Percentiles rank a stretch among this genome's conserved stretches.
These are phyloP conservation scores for Hyphopichia burtonii DNA, from an alignment of 1,139 yeast species.

Conservation along the genomic window DNA sequence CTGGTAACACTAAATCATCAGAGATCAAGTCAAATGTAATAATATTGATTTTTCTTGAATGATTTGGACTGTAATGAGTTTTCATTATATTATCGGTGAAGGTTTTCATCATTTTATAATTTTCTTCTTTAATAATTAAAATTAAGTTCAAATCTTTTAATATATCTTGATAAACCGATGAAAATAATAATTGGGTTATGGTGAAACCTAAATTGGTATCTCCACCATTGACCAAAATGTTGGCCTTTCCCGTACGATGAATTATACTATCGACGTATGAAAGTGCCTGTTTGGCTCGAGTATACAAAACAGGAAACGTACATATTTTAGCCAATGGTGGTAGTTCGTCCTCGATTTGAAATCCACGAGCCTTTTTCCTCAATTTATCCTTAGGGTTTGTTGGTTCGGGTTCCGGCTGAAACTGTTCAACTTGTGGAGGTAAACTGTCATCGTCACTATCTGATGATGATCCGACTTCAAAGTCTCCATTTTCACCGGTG, in stretches of 20 bases:
- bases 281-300: slow-evolving; percentile 40
- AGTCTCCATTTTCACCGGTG: slow-evolving; percentile 8
- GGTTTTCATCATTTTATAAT: slow-evolving; percentile 18
- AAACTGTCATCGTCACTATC: background rate
- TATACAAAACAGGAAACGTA: slow-evolving; percentile 36
- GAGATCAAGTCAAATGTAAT: slow-evolving; percentile 36
- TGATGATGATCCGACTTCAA: slow-evolving; percentile 14
- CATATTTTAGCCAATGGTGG: slow-evolving; percentile 37
- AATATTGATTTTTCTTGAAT: slow-evolving; percentile 20
- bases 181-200: slow-evolving; percentile 30
- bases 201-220: slow-evolving; percentile 43
- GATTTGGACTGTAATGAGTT: slow-evolving; percentile 22
- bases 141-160: slow-evolving; percentile 29
- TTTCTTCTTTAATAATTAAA: slow-evolving; percentile 31
- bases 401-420: background rate
- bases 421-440: background rate
- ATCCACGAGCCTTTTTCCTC: background rate
- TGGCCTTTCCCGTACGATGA: slow-evolving; percentile 15
- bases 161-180: slow-evolving; percentile 20
- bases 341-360: slow-evolving; percentile 9
- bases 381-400: background rate
- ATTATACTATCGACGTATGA: slow-evolving; percentile 20
- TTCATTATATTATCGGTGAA: slow-evolving; percentile 21
- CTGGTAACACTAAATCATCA: slow-evolving; percentile 37
- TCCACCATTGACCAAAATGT: slow-evolving; percentile 44